Evolutionary conservation across 176 grass and related monocot genomes (phyloP).

Genomic region (Triticum monococcum): DNA sequence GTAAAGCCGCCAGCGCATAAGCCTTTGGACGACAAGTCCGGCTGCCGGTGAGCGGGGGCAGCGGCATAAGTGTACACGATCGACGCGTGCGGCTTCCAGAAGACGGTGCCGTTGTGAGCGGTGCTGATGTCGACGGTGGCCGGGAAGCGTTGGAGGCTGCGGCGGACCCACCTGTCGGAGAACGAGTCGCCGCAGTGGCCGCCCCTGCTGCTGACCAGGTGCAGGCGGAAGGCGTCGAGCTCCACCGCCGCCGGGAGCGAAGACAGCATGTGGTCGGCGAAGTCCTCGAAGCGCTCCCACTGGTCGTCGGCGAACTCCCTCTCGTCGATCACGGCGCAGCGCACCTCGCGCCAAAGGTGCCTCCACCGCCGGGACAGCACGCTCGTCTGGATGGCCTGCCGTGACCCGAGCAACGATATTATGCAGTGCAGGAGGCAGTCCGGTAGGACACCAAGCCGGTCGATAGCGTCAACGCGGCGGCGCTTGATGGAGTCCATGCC

Average conservation of each 20-base stretch:
- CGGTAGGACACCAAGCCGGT: neutral
- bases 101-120: neutral
- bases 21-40: neutral
- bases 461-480: neutral
- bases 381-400: neutral
- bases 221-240: neutral
- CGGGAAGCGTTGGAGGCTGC: neutral
- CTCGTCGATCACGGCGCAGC: neutral
- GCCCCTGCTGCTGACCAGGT: neutral
- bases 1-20: neutral
- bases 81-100: neutral
- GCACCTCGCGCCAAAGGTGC: neutral
- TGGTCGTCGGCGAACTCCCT: neutral
- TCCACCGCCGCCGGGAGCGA: neutral
- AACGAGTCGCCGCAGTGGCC: neutral
- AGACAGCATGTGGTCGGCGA: neutral
- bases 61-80: neutral
- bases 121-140: neutral
- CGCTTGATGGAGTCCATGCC: neutral
- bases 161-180: conserved; percentile 3
- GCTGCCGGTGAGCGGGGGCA: neutral
- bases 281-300: conserved; percentile 1
- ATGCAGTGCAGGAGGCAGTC: neutral
- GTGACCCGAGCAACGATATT: neutral
- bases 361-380: neutral